A percentile compares a stretch with the other conserved stretches of the same genome.
These are phyloP conservation scores for Drechslera avenae DNA, from an alignment of 2,329 filamentous ascomycete species.

Conservation along the genomic window DNA sequence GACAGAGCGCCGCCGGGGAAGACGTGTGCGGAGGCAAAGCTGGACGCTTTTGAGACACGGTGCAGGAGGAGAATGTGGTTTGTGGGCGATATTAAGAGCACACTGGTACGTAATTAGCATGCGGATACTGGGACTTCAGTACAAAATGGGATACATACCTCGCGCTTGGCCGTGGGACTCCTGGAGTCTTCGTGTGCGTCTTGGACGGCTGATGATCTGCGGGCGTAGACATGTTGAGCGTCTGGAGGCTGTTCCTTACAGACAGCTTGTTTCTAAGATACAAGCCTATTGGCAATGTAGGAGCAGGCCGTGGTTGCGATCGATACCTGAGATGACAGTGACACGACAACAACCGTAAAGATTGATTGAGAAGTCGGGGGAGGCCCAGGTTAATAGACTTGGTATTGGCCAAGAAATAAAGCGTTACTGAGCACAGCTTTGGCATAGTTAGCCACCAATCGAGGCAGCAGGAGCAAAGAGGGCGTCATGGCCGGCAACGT, in stretches of 20 bases:
- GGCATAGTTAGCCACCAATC: slow-evolving; percentile 34
- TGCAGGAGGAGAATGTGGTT: slow-evolving; percentile 90
- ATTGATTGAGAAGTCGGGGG: not conserved
- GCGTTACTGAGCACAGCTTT: slow-evolving; percentile 14
- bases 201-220: slow-evolving; percentile 40
- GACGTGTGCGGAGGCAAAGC: slow-evolving; percentile 91
- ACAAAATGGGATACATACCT: slow-evolving; percentile 55
- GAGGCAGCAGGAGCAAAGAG: slow-evolving; percentile 14
- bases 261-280: too few species aligned
- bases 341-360: not conserved
- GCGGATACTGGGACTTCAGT: not conserved
- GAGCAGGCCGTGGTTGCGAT: not conserved
- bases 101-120: slow-evolving; percentile 54
- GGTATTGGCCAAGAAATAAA: slow-evolving; percentile 16
- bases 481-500: slow-evolving; percentile 27
- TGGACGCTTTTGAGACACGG: slow-evolving; percentile 78
- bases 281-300: not conserved
- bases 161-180: slow-evolving; percentile 66
- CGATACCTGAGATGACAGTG: not conserved
- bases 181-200: slow-evolving; percentile 43
- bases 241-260: not conserved
- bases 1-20: slow-evolving; percentile 92
- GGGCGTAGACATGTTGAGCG: slow-evolving; percentile 40
- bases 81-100: slow-evolving; percentile 81
- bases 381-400: not conserved